Base-by-base conservation (phyloP, 2,329 filamentous ascomycete species). In the Chaetomium strumarium region DNA sequence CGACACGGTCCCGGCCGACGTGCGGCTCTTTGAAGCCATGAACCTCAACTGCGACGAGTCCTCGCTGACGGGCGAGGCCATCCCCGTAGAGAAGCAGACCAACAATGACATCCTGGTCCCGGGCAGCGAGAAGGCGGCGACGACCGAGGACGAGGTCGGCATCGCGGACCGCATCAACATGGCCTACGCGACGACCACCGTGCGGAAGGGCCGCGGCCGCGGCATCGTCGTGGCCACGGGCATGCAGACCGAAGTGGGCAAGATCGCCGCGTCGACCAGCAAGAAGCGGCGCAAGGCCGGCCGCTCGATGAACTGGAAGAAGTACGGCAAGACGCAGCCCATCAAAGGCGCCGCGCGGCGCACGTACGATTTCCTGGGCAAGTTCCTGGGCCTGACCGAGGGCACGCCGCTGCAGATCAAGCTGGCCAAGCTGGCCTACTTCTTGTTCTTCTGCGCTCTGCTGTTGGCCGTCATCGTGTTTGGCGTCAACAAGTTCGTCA, bases 351-450 rank as follows among this genome's bases (percentile, higher is more conserved):
- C 63, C 12, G 53, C 63, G 40, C 71, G 70, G 55, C 76, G 77
- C 58, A 75, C 55, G 4, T 64, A 63, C 38, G 68, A 69, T 51
- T 63, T 67, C 47, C 19, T 67, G 1, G 64, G 62, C 53, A 67
- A 67, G 54, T 68, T 87, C 55, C 75, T 88, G 40, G 85, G 81
- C 51, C 68, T 85, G 46, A 64, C 65, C 2, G 78, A 87, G 50
- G 90, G 90, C 46, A 95, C 90, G 1, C 90, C 90, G 0, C 75
- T 96, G 42, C 89, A 95, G 71, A 84, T 86, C 59, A 92, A 88
- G 64, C 77, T 96, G 47, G 89, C 86, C 71, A 90, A 91, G 69
- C 85, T 96, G 63, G 90, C 90, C 29, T 83, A 93, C 40, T 66
- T 89, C 3, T 79, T 95, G 2, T 95, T 95, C 64, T 83, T 77